Percentiles rank a stretch among this genome's conserved stretches.
Evolutionary conservation across 2,329 filamentous ascomycete species (phyloP).

Genomic region (Colletotrichum acutatum): DNA sequence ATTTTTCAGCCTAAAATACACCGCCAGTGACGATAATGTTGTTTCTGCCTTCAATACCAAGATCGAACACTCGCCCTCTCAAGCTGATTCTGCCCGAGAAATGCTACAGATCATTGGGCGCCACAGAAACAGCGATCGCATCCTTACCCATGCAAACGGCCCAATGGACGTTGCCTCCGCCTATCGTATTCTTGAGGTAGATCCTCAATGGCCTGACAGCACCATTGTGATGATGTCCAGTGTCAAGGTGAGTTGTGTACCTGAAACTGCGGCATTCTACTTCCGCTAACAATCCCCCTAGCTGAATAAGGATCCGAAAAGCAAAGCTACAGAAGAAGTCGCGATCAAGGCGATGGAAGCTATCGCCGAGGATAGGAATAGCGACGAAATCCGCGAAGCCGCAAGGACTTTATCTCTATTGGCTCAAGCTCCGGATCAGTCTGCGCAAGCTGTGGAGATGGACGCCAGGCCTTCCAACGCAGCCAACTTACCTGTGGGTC

Average conservation of each 20-base stretch:
- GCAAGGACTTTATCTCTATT: background rate
- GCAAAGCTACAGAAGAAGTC: constrained; percentile 6
- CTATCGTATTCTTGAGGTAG: constrained; percentile 26
- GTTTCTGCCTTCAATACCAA: constrained; percentile 37
- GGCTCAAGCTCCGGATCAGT: background rate
- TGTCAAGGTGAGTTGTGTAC: constrained; percentile 19
- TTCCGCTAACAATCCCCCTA: background rate
- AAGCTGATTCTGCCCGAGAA: constrained; percentile 37
- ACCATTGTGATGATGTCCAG: constrained; percentile 24
- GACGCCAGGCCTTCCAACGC: background rate
- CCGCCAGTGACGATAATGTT: constrained; percentile 37
- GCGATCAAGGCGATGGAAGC: constrained; percentile 26
- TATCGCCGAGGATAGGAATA: constrained; percentile 18
- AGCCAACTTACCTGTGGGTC: constrained; percentile 77
- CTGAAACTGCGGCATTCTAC: background rate
- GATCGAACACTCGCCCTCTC: constrained; percentile 37
- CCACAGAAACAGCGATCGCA: constrained; percentile 25
- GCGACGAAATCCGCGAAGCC: constrained; percentile 9
- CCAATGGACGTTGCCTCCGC: constrained; percentile 26
- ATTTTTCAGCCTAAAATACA: constrained; percentile 29
- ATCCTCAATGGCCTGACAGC: constrained; percentile 18
- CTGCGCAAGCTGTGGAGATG: background rate
- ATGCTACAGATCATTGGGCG: constrained; percentile 38
- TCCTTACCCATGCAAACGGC: constrained; percentile 16
- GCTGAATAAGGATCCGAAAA: constrained; percentile 26